Conservation (phyloP, 345 rosid species). For the Nasturtium officinale region DNA sequence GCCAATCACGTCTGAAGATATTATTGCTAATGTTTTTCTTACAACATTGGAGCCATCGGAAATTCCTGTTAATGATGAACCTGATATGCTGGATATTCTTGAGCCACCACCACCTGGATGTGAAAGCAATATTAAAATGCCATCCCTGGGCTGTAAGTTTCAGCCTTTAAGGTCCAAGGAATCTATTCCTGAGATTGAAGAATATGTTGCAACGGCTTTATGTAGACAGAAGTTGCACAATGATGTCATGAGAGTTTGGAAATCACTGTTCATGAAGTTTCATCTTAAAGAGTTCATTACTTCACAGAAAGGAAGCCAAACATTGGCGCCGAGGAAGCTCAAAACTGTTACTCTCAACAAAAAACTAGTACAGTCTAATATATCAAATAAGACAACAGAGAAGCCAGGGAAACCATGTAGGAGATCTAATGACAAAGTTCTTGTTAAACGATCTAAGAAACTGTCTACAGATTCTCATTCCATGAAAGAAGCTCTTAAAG, state of each 20-base stretch:
- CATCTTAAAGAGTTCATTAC: conserved; percentile 49
- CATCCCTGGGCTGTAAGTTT: conserved; percentile 47
- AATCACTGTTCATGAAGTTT: conserved; percentile 48
- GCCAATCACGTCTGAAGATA: conserved; percentile 44
- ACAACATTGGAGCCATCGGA: conserved; percentile 51
- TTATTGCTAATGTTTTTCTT: conserved; percentile 46
- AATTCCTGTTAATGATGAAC: conserved; percentile 39
- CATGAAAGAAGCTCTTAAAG: conserved; percentile 39
- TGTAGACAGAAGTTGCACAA: conserved; percentile 84
- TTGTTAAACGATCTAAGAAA: conserved; percentile 40
- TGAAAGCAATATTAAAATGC: conserved; percentile 46
- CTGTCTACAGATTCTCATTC: conserved; percentile 42
- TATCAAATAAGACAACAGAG: conserved; percentile 38
- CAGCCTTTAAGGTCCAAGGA: conserved; percentile 49
- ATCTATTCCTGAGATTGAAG: conserved; percentile 51
- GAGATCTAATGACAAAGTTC: conserved; percentile 44
- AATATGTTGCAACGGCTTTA: conserved; percentile 65
- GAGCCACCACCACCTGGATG: conserved; percentile 80
- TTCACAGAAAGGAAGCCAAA: conserved; percentile 54
- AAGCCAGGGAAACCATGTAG: conserved; percentile 48
- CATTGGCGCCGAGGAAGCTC: conserved; percentile 47
- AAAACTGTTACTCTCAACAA: conserved; percentile 44
- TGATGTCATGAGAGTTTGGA: conserved; percentile 66
- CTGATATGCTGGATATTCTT: conserved; percentile 46
- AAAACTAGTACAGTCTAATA: conserved; percentile 35